phyloP scores from a whole-genome alignment of 345 rosid species.

The Excoecaria agallocha region DNA sequence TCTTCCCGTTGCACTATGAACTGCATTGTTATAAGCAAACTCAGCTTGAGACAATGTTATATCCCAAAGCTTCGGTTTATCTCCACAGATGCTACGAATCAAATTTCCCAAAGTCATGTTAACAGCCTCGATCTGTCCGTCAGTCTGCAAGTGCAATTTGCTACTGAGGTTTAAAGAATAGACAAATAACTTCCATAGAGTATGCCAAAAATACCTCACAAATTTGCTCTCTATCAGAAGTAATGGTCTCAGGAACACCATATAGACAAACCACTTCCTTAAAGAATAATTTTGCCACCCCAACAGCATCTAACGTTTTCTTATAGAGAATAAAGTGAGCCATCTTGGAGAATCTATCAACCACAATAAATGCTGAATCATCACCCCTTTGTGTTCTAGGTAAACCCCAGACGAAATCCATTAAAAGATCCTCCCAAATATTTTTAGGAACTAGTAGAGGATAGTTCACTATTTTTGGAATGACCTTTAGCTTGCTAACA shows the following conservation, averaged over 20 bases:
- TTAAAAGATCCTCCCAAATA: neutral
- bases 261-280: neutral
- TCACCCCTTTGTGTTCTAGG: neutral
- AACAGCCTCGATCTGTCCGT: neutral
- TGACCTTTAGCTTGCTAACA: neutral
- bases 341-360: neutral
- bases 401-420: neutral
- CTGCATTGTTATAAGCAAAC: neutral
- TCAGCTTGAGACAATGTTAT: neutral
- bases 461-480: neutral
- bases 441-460: neutral
- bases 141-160: neutral
- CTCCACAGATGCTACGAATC: neutral
- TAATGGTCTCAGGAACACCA: no score
- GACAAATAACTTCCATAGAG: neutral
- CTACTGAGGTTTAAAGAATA: neutral
- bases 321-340: neutral
- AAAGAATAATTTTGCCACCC: neutral
- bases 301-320: neutral
- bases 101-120: neutral
- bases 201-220: neutral
- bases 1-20: neutral
- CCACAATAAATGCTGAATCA: neutral
- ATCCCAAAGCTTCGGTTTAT: neutral
- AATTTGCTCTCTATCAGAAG: neutral